Base-by-base conservation (phyloP, 345 rosid genomes). In the Salix arbutifolia region DNA sequence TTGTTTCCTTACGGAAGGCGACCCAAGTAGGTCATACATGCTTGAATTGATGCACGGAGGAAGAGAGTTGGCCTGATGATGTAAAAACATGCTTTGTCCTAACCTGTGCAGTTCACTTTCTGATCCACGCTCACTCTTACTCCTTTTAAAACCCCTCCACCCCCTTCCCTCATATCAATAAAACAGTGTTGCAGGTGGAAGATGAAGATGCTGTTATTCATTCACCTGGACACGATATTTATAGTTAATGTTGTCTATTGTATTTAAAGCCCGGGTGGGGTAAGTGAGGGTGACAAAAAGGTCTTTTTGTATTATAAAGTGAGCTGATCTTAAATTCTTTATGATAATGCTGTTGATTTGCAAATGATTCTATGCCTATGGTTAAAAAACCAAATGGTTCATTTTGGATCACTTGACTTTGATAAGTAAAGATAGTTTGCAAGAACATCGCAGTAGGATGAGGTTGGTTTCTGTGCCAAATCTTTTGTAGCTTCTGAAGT, bases 1-100 rank as follows among this genome's bases (percentile, higher is more conserved):
- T 64, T 91, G 44, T 82, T 80, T 60, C 88, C 89, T 40, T 87
- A 82, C 62, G 77, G 88, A 71, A 84, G 92, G 76, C 82, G 88
- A 69, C 90, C 89, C 4, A 90, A 90, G 80, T 90, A 81, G 88
- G 69, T 67, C 85, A 82, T 5, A 21, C 12, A 7, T 8, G 13
- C 48, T 11, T 65, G 38, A 8, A n/a, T 38, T 9, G 46, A 33
- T 58, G 17, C 40, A 19, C 10, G 65, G 64, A 66, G 52, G 65
- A 65, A 37, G 50, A 38, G 5, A 52, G 31, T 18, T 35, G 19
- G 65, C 30, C 58, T 71, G 71, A 52, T 66, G 72, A 37, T n/a
- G 50, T 35, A 31, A 23, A 77, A 35, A 52, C 10, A 37, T 61
- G 72, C 66, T 50, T 65, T 71, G 60, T 50, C 52, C 19, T 31